phyloP scores from a whole-genome alignment of 208 protist species.

The Acanthamoeba castellanii region DNA sequence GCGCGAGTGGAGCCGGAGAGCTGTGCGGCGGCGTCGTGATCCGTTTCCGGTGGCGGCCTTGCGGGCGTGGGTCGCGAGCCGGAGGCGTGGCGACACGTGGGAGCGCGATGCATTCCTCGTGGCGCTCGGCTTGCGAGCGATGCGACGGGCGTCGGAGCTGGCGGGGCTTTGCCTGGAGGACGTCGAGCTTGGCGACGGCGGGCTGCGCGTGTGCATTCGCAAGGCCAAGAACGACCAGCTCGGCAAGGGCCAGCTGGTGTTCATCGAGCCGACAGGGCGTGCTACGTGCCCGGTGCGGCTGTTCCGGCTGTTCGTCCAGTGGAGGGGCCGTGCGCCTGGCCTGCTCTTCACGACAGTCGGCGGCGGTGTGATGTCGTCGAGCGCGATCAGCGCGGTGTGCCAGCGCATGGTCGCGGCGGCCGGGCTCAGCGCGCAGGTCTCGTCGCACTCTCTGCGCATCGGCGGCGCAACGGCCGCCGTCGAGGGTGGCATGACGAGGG shows the following conservation, averaged over 20 bases:
- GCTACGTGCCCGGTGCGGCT: not conserved
- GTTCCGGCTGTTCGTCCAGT: not conserved
- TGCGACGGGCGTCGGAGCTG: not conserved
- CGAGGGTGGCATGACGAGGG: not conserved
- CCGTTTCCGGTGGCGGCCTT: not conserved
- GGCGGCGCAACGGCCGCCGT: not conserved
- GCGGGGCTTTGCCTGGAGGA: not conserved
- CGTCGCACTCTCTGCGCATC: not conserved
- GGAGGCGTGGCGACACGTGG: not conserved
- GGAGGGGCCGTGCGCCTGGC: not conserved
- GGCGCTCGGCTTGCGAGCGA: not conserved
- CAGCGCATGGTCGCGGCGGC: not conserved
- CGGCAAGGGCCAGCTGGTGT: not conserved
- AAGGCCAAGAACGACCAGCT: not conserved
- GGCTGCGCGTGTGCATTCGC: not conserved
- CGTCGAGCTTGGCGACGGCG: not conserved
- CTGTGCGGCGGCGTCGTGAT: not conserved
- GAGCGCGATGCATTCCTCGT: not conserved
- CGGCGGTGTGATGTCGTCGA: not conserved
- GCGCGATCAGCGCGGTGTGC: not conserved
- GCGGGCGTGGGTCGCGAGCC: not conserved
- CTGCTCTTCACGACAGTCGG: not conserved
- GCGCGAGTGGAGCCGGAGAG: not conserved
- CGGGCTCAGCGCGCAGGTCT: not conserved
- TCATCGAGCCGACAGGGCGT: not conserved